phyloP scores from a whole-genome alignment of 495 filamentous ascomycete genomes.

The Penicillium flavigenum region DNA sequence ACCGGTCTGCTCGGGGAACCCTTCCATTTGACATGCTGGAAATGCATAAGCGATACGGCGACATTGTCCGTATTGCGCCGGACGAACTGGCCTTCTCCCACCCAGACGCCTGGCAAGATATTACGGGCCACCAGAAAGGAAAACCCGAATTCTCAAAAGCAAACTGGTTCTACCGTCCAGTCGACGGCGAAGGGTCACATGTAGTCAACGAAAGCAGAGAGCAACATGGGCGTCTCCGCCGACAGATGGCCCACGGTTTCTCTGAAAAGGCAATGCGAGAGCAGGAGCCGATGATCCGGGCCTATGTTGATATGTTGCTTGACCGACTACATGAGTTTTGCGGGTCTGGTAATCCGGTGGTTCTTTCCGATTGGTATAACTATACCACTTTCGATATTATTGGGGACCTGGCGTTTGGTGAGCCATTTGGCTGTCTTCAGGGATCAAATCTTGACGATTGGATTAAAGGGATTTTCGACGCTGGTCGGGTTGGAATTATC shows the following conservation, averaged over 20 bases:
- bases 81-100: conserved; percentile 51
- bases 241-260: conserved; percentile 55
- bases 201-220: conserved; percentile 33
- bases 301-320: conserved; percentile 49
- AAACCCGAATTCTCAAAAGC: conserved; percentile 20
- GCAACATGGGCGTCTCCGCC: conserved; percentile 43
- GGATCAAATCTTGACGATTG: conserved; percentile 52
- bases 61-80: conserved; percentile 54
- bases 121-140: conserved; percentile 46
- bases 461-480: conserved; percentile 50
- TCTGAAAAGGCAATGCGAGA: conserved; percentile 45
- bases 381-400: conserved; percentile 62
- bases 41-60: conserved; percentile 52
- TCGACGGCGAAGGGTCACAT: conserved; percentile 12
- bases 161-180: conserved; percentile 19
- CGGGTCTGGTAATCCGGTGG: conserved; percentile 25
- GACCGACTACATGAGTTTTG: conserved; percentile 37
- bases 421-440: conserved; percentile 56
- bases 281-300: conserved; percentile 44
- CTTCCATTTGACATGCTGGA: conserved; percentile 40
- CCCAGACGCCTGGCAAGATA: conserved; percentile 55
- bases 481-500: conserved; percentile 28
- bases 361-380: conserved; percentile 56
- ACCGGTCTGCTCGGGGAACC: conserved; percentile 2
- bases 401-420: conserved; percentile 59